Evolutionary conservation across 495 filamentous ascomycete species (phyloP).

Genomic region (Tricharina praecox): DNA sequence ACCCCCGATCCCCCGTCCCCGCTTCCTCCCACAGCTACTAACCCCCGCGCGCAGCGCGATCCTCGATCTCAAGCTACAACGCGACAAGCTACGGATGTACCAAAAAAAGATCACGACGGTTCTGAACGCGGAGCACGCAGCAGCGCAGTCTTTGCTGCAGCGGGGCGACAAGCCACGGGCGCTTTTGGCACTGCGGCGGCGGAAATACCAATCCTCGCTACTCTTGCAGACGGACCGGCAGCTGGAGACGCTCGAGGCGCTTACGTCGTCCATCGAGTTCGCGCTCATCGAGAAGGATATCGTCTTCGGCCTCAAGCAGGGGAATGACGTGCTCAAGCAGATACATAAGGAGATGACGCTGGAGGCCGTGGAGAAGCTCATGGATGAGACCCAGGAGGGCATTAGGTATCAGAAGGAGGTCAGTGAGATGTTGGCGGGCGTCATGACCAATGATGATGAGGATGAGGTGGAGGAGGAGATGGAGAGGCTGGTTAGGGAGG

Average conservation of each 20-base stretch:
- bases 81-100: constrained; percentile 90
- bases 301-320: constrained; percentile 78
- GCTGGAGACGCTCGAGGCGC: constrained; percentile 68
- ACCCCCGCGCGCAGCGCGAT: constrained; percentile 47
- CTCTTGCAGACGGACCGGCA: constrained; percentile 81
- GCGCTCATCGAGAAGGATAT: constrained; percentile 91
- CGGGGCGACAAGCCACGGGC: constrained; percentile 61
- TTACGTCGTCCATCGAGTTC: constrained; percentile 73
- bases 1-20: not conserved
- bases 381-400: constrained; percentile 81
- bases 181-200: constrained; percentile 74
- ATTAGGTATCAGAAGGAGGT: constrained; percentile 79
- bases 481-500: constrained; percentile 56
- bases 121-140: constrained; percentile 62
- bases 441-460: constrained; percentile 81
- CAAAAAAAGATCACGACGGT: constrained; percentile 72
- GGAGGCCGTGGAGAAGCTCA: constrained; percentile 77
- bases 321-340: constrained; percentile 70
- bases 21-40: constrained; percentile 13
- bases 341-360: constrained; percentile 94
- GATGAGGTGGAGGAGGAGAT: constrained; percentile 96
- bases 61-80: constrained; percentile 90
- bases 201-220: constrained; percentile 91
- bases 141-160: constrained; percentile 64
- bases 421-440: constrained; percentile 71